A percentile compares a stretch with the other conserved stretches of the same genome.
These are phyloP conservation scores for Russula brevipes DNA, from an alignment of 768 basidiomycete species.

Conservation along the genomic window DNA sequence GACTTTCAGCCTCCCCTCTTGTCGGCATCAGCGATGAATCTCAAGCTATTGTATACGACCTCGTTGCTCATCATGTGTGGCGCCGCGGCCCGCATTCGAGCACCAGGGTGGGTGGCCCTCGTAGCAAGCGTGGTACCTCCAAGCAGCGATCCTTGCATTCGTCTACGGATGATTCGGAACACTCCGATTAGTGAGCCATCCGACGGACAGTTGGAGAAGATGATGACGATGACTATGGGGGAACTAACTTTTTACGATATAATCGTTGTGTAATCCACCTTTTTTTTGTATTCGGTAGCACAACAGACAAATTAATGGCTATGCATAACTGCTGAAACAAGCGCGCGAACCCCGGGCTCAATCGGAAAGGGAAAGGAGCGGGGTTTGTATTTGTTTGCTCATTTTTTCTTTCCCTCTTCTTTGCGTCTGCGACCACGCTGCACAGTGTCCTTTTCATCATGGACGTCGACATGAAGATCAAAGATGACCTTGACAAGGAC, in stretches of 20 bases:
- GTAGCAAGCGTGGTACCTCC: background rate
- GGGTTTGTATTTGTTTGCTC: background rate
- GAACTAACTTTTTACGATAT: too few species aligned
- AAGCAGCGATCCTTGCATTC: background rate
- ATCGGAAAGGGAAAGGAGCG: background rate
- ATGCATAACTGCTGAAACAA: background rate
- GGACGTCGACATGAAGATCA: constrained; percentile 80
- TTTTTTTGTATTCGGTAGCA: too few species aligned
- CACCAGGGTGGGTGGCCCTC: background rate
- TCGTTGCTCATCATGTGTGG: constrained; percentile 24
- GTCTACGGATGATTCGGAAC: constrained; percentile 14
- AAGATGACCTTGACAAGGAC: constrained; percentile 70
- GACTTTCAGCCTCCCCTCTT: constrained; percentile 22
- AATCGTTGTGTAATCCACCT: too few species aligned
- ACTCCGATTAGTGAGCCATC: background rate
- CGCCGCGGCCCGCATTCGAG: constrained; percentile 19
- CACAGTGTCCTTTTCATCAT: constrained; percentile 34
- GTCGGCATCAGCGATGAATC: constrained; percentile 19
- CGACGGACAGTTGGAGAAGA: too few species aligned
- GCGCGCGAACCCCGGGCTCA: too few species aligned
- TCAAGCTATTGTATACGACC: constrained; percentile 18
- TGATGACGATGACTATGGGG: too few species aligned
- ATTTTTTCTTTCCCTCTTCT: background rate
- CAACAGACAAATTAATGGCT: too few species aligned
- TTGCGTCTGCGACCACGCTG: background rate